Evolutionary conservation across 2,329 filamentous ascomycete genomes (phyloP).

Genomic region (Parascedosporium putredinis): DNA sequence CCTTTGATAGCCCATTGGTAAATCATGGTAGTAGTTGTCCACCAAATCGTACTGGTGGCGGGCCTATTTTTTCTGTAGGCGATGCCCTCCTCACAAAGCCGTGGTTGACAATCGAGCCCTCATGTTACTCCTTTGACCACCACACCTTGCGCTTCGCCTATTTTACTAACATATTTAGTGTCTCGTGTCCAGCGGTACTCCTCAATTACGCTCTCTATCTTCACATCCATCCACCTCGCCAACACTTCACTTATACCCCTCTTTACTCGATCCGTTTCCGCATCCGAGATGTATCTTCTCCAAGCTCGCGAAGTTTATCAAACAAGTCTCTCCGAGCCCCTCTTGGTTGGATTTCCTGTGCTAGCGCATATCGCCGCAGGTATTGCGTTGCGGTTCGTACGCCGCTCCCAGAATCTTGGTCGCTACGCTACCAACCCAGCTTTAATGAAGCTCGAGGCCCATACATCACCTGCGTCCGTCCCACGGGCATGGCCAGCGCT

Average conservation of each 20-base stretch:
- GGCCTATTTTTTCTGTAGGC: constrained; percentile 2
- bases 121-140: too few species aligned
- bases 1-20: too few species aligned
- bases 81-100: not conserved
- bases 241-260: constrained; percentile 78
- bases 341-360: constrained; percentile 68
- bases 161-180: constrained; percentile 33
- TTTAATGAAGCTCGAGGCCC: constrained; percentile 16
- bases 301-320: constrained; percentile 91
- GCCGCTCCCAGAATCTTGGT: constrained; percentile 58
- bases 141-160: not conserved
- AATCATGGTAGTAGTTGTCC: too few species aligned
- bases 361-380: constrained; percentile 68
- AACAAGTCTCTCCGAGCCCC: constrained; percentile 65
- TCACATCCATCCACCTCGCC: constrained; percentile 64
- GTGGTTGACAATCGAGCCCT: too few species aligned
- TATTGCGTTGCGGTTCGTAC: constrained; percentile 63
- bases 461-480: constrained; percentile 4
- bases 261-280: constrained; percentile 58
- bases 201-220: constrained; percentile 71
- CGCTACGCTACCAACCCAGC: constrained; percentile 64
- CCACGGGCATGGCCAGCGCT: constrained; percentile 54
- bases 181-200: constrained; percentile 77
- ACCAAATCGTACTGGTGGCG: not conserved
- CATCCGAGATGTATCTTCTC: constrained; percentile 76